Evolutionary conservation across 1,284 basidiomycete species (phyloP).

Genomic region (Pterula multifida): DNA sequence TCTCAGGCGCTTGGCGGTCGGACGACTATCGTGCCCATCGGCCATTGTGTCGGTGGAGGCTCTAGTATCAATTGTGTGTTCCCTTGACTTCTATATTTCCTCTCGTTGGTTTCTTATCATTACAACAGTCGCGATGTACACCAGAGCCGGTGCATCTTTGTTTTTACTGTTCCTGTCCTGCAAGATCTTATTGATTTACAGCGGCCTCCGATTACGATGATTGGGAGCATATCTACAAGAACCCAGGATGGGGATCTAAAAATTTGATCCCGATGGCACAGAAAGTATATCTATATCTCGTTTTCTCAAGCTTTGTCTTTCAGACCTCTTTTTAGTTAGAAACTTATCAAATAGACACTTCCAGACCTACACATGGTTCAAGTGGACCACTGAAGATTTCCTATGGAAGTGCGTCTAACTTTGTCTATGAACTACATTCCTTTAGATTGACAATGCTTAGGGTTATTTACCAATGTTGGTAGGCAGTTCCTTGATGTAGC

Average conservation of each 20-base stretch:
- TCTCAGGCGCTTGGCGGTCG: slow-evolving; percentile 29
- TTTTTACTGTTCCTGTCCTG: too few relatives aligned
- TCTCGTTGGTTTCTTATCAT: slow-evolving; percentile 19
- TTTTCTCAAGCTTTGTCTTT: background rate
- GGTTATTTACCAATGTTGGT: slow-evolving; percentile 23
- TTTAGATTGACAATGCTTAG: slow-evolving; percentile 5
- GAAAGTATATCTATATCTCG: slow-evolving; percentile 21
- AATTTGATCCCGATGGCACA: slow-evolving; percentile 30
- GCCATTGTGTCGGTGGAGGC: slow-evolving; percentile 44
- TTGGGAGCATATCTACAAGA: slow-evolving; percentile 26
- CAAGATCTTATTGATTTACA: slow-evolving; percentile 15
- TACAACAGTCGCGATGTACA: slow-evolving; percentile 27
- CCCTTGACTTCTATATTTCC: slow-evolving; percentile 30
- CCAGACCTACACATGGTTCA: slow-evolving; percentile 31
- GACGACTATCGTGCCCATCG: slow-evolving; percentile 26
- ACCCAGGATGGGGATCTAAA: slow-evolving; percentile 31
- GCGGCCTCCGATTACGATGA: slow-evolving; percentile 34
- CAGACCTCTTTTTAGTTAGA: slow-evolving; percentile 26
- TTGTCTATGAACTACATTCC: too few relatives aligned
- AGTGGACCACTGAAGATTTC: slow-evolving; percentile 44
- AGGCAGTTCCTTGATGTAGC: slow-evolving; percentile 36
- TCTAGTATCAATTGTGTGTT: slow-evolving; percentile 46
- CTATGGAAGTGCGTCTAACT: slow-evolving; percentile 13
- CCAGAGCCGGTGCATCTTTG: slow-evolving; percentile 2
- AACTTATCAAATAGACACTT: slow-evolving; percentile 27